Evolutionary conservation across 1,139 yeast species (phyloP).

Genomic region (Sugiyamaella japonica): DNA sequence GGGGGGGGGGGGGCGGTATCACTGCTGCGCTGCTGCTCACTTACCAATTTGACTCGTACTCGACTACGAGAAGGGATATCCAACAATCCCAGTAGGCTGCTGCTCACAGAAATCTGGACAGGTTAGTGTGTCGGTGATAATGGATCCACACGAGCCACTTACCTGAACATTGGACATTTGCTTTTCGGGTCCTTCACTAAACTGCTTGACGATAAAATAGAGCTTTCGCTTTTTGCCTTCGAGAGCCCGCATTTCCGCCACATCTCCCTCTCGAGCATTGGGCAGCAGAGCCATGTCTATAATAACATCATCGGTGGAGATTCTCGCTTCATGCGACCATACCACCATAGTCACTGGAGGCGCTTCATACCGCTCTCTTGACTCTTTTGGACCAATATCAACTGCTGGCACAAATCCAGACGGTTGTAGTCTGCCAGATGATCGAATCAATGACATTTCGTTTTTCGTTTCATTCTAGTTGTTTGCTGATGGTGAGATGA

Average conservation of each 20-base stretch:
- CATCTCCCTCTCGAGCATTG: constrained; percentile 66
- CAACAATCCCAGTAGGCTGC: constrained; percentile 60
- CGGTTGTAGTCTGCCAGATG: constrained; percentile 20
- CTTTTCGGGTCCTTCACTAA: constrained; percentile 40
- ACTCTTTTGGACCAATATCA: constrained; percentile 18
- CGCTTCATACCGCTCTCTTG: constrained; percentile 22
- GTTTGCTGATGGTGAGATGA: too few species aligned
- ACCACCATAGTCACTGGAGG: constrained; percentile 30
- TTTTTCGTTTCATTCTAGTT: neutral
- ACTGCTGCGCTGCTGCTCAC: constrained; percentile 13
- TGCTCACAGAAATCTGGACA: constrained; percentile 53
- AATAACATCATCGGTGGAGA: constrained; percentile 59
- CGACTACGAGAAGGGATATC: constrained; percentile 68
- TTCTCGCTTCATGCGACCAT: constrained; percentile 73
- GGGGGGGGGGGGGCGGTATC: too few species aligned
- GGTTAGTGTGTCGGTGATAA: too few species aligned
- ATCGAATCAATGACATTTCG: constrained; percentile 4
- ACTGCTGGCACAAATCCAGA: constrained; percentile 32
- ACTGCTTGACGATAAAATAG: constrained; percentile 48
- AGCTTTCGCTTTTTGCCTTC: constrained; percentile 41
- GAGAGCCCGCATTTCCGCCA: constrained; percentile 60
- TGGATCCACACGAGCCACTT: neutral
- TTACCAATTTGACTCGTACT: constrained; percentile 56
- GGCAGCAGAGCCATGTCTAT: constrained; percentile 61
- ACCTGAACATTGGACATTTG: constrained; percentile 37